Base-by-base conservation (phyloP, 129 eudicot species). In the Rutidosis leptorrhynchoides region DNA sequence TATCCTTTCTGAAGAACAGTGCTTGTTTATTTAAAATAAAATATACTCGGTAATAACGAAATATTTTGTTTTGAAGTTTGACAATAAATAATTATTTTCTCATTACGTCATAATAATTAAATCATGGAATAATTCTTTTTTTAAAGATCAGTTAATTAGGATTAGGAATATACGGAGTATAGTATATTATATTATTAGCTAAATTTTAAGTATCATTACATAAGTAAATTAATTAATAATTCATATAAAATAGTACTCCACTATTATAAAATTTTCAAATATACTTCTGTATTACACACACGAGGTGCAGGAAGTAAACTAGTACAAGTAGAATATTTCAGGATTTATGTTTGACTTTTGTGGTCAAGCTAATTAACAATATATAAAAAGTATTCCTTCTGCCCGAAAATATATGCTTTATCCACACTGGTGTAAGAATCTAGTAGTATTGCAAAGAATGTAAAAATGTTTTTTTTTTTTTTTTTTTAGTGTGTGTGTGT, bases 321-420 rank as follows among this genome's bases (percentile, higher is more conserved):
- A 29, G n/a, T n/a, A n/a, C 5, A 49, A 60, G 11, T 53, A 53
- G 43, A 52, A 64, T 64, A 26, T 53, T 23, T 27, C 14, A 35
- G n/a, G 69, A 6, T 49, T 62, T 69, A 52, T 33, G 55, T 62
- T 59, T 62, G 77, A 72, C 69, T 16, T 62, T 62, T 62, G 51
- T 55, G 56, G 72, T 74, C 37, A 65, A 73, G 45, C 57, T 57
- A 65, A 40, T 43, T 55, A 42, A 57, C 40, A 32, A 20, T 55
- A 64, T 19, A 56, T 27, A 29, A 58, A 57, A 45, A 30, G 43
- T 46, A 59, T 73, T 43, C 71, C 66, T 10, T 64, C 12, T 64
- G 49, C 49, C 71, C 65, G 66, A 64, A 64, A n/a, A 65, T 73
- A 58, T 22, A 14, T 20, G 16, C 23, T 73, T 62, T 62, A 25